Base-by-base conservation (phyloP, 805 yeast genomes). In the Sporopachydermia lactativora region DNA sequence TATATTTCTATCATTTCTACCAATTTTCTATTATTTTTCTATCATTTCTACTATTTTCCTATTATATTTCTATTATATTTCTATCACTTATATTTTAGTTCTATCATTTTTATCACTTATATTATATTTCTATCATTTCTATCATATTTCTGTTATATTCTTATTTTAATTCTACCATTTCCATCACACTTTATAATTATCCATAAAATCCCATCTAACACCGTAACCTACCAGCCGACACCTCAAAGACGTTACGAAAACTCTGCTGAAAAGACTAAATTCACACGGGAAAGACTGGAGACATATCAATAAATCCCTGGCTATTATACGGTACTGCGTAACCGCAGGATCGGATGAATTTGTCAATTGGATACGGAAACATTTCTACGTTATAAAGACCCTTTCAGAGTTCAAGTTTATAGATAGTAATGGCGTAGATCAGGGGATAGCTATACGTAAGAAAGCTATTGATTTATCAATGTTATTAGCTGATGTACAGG, bases 281-380 rank as follows among this genome's bases (percentile, higher is more conserved):
- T 97, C 89, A 55, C 88, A 88, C 65, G 97, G 97, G 45, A 88
- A 86, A 58, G 82, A 89, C 62, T 89, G 96, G 96, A 73, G 95
- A 49, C 98, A 89, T 57, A 86, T 89, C 8, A 24, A 24, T 24
- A 24, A 24, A 24, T 8, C 31, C 8, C 31, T 24, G n/a, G 31
- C 31, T 24, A 24, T 24, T 8, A 24, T 24, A 8, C 8, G n/a
- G 31, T 24, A 8, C n/a, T 24, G 31, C n/a, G 31, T 24, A 8
- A 24, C n/a, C n/a, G 31, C 31, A 8, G 31, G 13, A 8, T 24
- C 31, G 13, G 31, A 24, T 8, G n/a, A 24, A 8, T 24, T 24
- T n/a, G 8, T 24, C 13, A 24, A 24, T 8, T 24, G 31, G 31
- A 24, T 24, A 24, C 13, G n/a, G n/a, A 8, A 8, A 8, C 31